Percentiles rank a stretch among this genome's conserved stretches.
These are phyloP conservation scores for Saccharomycopsis sp. DNA, from an alignment of 805 yeast species.

Conservation along the genomic window DNA sequence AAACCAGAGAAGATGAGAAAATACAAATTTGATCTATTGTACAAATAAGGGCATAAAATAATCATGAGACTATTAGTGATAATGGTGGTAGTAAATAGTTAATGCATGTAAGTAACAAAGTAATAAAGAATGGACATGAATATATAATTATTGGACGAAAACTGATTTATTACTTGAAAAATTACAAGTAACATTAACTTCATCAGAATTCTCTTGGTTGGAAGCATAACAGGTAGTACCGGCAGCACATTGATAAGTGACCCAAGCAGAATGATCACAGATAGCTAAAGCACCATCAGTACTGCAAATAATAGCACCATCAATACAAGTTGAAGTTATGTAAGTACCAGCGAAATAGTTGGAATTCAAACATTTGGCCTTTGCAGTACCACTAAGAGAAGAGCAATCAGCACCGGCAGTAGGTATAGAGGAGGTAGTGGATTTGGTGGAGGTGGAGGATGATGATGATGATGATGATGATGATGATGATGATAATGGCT, in stretches of 20 bases:
- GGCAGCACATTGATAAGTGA: slow-evolving; percentile 42
- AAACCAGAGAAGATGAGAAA: no score
- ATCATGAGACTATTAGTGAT: no score
- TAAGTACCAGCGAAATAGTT: slow-evolving; percentile 31
- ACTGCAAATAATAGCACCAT: slow-evolving; percentile 44
- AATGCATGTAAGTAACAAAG: no score
- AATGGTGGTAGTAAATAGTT: no score
- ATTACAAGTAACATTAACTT: slow-evolving; percentile 43
- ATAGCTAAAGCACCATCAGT: slow-evolving; percentile 41
- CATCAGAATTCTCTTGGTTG: slow-evolving; percentile 24
- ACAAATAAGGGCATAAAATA: no score
- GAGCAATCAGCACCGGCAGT: slow-evolving; percentile 13
- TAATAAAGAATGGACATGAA: no score
- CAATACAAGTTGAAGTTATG: slow-evolving; percentile 26
- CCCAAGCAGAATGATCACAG: slow-evolving; percentile 52
- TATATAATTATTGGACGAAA: no score
- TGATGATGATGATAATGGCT: not conserved
- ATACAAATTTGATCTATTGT: no score
- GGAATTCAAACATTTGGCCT: slow-evolving; percentile 36
- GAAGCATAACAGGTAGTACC: slow-evolving; percentile 56
- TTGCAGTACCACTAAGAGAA: slow-evolving; percentile 27
- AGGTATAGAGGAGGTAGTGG: not conserved
- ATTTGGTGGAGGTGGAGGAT: slow-evolving; percentile 1
- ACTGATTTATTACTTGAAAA: no score
- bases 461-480: not conserved